Evolutionary conservation across 1,284 basidiomycete species (phyloP).

Genomic region (Ganoderma resinaceum): DNA sequence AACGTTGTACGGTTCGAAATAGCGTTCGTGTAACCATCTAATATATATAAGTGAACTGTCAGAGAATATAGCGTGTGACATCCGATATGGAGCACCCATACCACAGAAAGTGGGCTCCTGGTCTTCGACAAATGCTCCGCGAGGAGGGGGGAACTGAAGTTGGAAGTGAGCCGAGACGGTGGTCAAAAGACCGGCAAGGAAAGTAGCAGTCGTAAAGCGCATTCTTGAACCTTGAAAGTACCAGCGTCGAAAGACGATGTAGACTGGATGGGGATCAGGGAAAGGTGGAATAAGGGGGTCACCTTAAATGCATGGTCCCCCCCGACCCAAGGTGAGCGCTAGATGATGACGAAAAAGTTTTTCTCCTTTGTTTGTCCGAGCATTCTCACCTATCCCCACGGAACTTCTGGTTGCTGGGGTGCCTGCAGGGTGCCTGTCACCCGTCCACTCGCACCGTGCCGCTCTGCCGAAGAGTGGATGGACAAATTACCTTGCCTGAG

Average conservation of each 20-base stretch:
- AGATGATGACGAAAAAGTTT: conserved; percentile 39
- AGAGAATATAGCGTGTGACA: not conserved
- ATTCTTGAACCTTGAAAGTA: conserved; percentile 31
- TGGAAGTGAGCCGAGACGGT: conserved; percentile 72
- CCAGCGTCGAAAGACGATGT: not conserved
- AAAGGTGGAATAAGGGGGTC: conserved; percentile 12
- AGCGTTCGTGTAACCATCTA: conserved; percentile 59
- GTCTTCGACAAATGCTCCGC: conserved; percentile 64
- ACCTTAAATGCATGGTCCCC: conserved; percentile 22
- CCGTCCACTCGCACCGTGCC: not conserved
- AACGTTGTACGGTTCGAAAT: conserved; percentile 62
- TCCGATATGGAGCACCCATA: conserved; percentile 35
- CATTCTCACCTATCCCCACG: not conserved
- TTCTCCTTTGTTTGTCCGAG: conserved; percentile 37
- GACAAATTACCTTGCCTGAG: not conserved
- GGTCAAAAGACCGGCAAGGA: conserved; percentile 37
- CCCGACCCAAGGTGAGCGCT: conserved; percentile 5
- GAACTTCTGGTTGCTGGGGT: not conserved
- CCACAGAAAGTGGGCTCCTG: conserved; percentile 66
- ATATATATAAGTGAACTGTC: conserved; percentile 4
- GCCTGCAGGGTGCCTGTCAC: not conserved
- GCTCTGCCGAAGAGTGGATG: not conserved
- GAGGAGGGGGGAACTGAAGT: conserved; percentile 67
- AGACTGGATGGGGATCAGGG: conserved; percentile 10
- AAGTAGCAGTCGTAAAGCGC: conserved; percentile 42